Conservation (phyloP, 345 rosid genomes). For the Pistacia atlantica region DNA sequence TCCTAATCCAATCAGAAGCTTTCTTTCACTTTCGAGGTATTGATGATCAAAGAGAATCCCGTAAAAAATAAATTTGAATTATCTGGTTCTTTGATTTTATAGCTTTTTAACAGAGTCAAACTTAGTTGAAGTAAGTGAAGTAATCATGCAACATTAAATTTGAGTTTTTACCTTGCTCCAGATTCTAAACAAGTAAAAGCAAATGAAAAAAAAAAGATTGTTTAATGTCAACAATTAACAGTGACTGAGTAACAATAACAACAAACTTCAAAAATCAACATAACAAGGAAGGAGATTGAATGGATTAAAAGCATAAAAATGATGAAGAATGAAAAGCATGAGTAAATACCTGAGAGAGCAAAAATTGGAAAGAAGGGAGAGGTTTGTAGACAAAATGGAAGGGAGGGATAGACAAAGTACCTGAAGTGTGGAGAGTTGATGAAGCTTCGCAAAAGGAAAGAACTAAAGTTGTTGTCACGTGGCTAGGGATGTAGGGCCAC, state of each 20-base stretch:
- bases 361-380: background rate
- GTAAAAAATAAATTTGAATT: background rate
- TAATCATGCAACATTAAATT: background rate
- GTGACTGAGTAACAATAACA: background rate
- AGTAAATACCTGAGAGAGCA: constrained; percentile 6
- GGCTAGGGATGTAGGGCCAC: constrained; percentile 12
- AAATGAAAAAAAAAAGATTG: background rate
- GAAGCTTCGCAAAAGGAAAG: constrained; percentile 3
- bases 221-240: background rate
- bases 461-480: background rate
- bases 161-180: background rate
- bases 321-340: background rate
- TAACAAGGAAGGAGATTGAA: background rate
- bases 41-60: background rate
- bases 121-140: background rate
- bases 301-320: too few relatives aligned
- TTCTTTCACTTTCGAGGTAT: background rate
- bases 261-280: background rate
- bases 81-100: background rate
- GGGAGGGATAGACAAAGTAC: background rate
- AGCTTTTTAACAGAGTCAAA: background rate
- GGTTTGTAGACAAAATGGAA: background rate
- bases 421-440: background rate
- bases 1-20: background rate
- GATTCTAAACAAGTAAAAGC: background rate